Evolutionary conservation across 2,329 filamentous ascomycete genomes (phyloP), one percentile per base, ranked within the genome.

Genomic region (Fusarium setosum): DNA sequence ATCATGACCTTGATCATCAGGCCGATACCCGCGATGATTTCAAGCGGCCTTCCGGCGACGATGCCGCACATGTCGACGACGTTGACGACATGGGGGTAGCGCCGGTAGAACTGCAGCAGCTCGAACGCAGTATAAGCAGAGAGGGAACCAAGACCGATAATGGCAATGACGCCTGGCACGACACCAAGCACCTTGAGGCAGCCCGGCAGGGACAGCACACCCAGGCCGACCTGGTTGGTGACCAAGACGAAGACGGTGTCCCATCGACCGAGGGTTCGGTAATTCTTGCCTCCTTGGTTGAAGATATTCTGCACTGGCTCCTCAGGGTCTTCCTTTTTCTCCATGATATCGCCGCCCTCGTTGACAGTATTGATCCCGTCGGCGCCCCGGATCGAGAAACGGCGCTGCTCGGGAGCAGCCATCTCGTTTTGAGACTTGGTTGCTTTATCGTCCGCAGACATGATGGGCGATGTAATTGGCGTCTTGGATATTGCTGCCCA

Each of bases 1-100:
- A 90, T 90, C 48, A 88, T 90, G 72, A 91, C 91, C 80, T 92
- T 92, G 63, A 91, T 74, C 44, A 91, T 75, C 74, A 92, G 89
- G 84, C 90, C 91, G 67, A 88, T 78, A 2, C 87, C 71, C 1
- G 71, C 69, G 13, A 72, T 48, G 3, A 71, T 47, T 18, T 73
- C 70, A 8, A 74, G 63, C 0, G 69, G 69, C 3, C 53, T 32
- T 0, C 72, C 71, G 5, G 63, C 79, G 80, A 85, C 63, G 80
- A 85, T 70, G 82, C 83, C 71, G 84, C 84, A 84, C 85, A 92
- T 87, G 67, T 92, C 89, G 65, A 88, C 90, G 6, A 91, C 88
- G 74, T 91, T 89, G 61, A 88, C 86, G 58, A 90, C 84, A 74
- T 91, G 86, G 0, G 89, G 89, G 68, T 92, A 86, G 48, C 87